Base-by-base conservation (phyloP, 2,329 filamentous ascomycete species). In the Chrysosporium keratinophilum region DNA sequence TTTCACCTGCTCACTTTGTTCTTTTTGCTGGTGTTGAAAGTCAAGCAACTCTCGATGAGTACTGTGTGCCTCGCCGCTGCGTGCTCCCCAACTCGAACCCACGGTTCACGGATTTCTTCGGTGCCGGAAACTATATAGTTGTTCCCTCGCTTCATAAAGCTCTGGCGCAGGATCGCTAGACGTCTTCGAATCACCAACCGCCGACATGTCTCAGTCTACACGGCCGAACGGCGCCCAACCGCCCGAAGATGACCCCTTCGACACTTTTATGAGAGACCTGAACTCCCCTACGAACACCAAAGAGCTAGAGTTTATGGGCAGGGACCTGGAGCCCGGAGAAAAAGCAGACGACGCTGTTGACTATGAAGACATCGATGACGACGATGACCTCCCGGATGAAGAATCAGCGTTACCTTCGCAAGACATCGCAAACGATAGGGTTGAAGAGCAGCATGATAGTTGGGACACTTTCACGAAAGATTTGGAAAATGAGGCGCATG, bases 311-410 rank as follows among this genome's bases (percentile, higher is more conserved):
- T 72, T 73, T 52, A 57, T 72, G 59, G 59, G 61, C 39, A 62
- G 70, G 56, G 70, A 71, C 10, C 55, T 73, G 23, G 69, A 73
- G 23, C 65, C 68, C 9, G 78, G 77, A 17, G 85, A 88, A 67
- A 98, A 98, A 70, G 91, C 89, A 52, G 89, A 89, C 56, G 87
- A 97, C 71, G 93, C 93, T 40, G 74, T 93, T 58, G 93, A 98
- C 65, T 98, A 78, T 62, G 88, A 87, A 65, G 88, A 95, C 64
- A 90, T 97, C 58, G 85, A 85, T 60, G 91, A 97, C 66, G 89
- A 97, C 66, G 89, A 94, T 65, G 90, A 96, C 58, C 77, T 95
- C 6, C 85, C 88, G 10, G 88, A 93, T 5, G 88, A 93, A 39
- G 75, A 76, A 60, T 48, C 61, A 39, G 42, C 46, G 15, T 20